These are phyloP conservation scores for Penicillium lagena DNA, from an alignment of 495 filamentous ascomycete species.

Conservation along the genomic window DNA sequence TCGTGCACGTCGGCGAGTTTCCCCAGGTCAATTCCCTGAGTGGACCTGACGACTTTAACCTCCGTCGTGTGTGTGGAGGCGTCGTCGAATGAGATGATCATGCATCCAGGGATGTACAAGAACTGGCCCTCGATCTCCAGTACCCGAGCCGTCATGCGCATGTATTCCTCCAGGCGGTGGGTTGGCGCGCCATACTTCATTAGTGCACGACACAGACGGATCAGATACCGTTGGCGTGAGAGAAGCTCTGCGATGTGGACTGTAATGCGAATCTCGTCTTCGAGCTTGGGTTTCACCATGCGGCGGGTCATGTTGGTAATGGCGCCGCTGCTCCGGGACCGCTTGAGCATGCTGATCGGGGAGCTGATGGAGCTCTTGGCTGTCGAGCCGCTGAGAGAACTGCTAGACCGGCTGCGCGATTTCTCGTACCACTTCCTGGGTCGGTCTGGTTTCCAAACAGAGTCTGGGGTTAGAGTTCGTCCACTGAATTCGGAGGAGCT, in stretches of 20 bases:
- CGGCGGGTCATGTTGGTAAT: constrained; percentile 35
- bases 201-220: constrained; percentile 77
- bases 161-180: constrained; percentile 75
- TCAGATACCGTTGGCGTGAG: constrained; percentile 73
- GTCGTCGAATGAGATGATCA: constrained; percentile 96
- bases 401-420: constrained; percentile 38
- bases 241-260: constrained; percentile 84
- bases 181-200: constrained; percentile 82
- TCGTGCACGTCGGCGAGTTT: constrained; percentile 79
- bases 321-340: constrained; percentile 37
- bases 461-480: constrained; percentile 27
- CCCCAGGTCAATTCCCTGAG: constrained; percentile 77
- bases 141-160: constrained; percentile 84
- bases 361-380: constrained; percentile 31
- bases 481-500: constrained; percentile 27
- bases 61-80: constrained; percentile 84
- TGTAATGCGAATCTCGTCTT: constrained; percentile 76
- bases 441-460: constrained; percentile 29
- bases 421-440: constrained; percentile 63
- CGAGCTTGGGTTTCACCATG: constrained; percentile 35
- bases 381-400: constrained; percentile 41
- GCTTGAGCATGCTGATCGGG: constrained; percentile 36
- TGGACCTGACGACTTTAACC: constrained; percentile 75
- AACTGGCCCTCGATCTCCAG: constrained; percentile 90
- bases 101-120: constrained; percentile 86